Base-by-base conservation (phyloP, 208 protist species). In the Leishmania mexicana region DNA sequence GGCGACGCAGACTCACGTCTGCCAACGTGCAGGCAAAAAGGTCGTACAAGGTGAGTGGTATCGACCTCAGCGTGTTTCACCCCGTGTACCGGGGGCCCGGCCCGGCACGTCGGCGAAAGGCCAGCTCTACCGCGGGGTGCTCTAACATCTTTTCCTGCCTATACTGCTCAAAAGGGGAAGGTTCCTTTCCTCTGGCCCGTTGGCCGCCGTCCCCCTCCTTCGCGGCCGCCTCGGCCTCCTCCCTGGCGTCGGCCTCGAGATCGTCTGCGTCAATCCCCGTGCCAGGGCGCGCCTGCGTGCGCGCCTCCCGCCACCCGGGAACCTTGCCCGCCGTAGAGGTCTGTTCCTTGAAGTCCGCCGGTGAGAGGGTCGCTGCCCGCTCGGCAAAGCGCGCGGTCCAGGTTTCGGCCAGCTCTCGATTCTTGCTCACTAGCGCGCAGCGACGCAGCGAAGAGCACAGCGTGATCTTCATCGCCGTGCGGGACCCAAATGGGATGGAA, bases 41-140 rank as follows among this genome's bases (percentile, higher is more conserved):
- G 11, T 38, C n/a, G 49, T 65, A 65, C 42, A 38, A 54, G 67
- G 40, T 60, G 47, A 7, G 3, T n/a, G 42, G 51, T 49, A 74
- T 74, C 42, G 10, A n/a, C 10, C 28, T 53, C 42, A 53, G 54
- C 45, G 35, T 42, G 73, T 2, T 53, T 85, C 86, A 95, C 11
- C 91, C 94, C 38, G 94, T 97, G 84, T 96, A 97, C 35, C 94
- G 86, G 7, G 94, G 94, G 4, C 94, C 94, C 35, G 92, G 92
- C 24, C 86, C 88, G 3, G 79, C 72, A 38, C 81, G 74, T 13
- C 81, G 74, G 28, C 83, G 84, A 65, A 95, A 95, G 45, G 90
- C 92, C 35, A 84, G 71, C 62, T 94, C 86, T 47, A 96, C 87
- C 47, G 87, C 88, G 15, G 94, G 94, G 78, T 97, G 94, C 78